Conservation (phyloP, 2,329 filamentous ascomycete species). For the Beauveria brongniartii region DNA sequence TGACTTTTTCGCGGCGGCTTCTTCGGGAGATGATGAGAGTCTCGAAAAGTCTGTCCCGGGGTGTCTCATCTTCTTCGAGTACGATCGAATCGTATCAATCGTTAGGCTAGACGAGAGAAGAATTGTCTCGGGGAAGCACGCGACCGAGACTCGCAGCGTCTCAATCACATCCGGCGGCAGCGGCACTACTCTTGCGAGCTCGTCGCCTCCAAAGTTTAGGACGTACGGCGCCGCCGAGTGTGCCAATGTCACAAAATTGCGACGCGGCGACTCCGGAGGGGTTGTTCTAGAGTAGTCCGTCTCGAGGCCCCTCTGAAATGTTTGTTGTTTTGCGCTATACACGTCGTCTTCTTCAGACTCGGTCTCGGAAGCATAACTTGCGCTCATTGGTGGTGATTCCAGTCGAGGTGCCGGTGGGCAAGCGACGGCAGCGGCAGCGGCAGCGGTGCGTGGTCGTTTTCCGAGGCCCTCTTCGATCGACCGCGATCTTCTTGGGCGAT, state of each 20-base stretch:
- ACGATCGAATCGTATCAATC: slow-evolving; percentile 49
- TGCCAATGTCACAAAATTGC: slow-evolving; percentile 29
- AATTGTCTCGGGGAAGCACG: slow-evolving; percentile 53
- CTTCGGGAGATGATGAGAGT: slow-evolving; percentile 11
- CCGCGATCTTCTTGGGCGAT: not conserved
- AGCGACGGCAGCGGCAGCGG: not conserved
- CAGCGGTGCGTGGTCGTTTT: not conserved
- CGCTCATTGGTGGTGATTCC: slow-evolving; percentile 11
- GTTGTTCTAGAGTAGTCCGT: slow-evolving; percentile 24
- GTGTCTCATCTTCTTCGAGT: slow-evolving; percentile 46
- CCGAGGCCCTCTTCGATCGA: not conserved
- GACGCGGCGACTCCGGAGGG: slow-evolving; percentile 26
- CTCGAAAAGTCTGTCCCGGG: slow-evolving; percentile 20
- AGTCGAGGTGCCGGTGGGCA: not conserved
- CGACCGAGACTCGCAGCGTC: slow-evolving; percentile 43
- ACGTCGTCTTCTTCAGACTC: slow-evolving; percentile 10
- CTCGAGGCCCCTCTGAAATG: slow-evolving; percentile 12
- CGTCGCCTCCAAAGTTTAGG: slow-evolving; percentile 24
- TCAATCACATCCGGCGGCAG: slow-evolving; percentile 47
- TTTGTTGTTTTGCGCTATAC: not conserved
- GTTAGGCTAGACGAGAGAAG: slow-evolving; percentile 46
- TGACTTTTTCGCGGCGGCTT: slow-evolving; percentile 19
- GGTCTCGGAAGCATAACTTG: slow-evolving; percentile 4
- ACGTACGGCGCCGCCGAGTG: slow-evolving; percentile 24
- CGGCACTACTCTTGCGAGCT: slow-evolving; percentile 34